Evolutionary conservation across 1,139 yeast genomes (phyloP).

Genomic region (Zygotorulaspora mrakii): DNA sequence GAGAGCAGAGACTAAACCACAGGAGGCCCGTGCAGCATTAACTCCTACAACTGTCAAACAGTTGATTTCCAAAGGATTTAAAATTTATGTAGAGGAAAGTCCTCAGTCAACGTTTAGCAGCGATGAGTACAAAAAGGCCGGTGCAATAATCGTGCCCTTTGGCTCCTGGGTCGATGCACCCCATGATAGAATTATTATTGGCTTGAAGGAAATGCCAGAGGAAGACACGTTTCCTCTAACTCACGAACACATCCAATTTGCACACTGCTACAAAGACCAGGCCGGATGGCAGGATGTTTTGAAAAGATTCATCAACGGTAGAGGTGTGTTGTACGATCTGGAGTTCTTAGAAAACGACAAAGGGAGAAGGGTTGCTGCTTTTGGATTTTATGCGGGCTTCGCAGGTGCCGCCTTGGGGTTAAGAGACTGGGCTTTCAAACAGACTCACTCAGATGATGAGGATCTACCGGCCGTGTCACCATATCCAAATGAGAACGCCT

Average conservation of each 20-base stretch:
- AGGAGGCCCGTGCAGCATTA: conserved; percentile 95
- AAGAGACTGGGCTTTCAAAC: conserved; percentile 91
- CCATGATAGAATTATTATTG: conserved; percentile 79
- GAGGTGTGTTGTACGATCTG: conserved; percentile 84
- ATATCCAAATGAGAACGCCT: conserved; percentile 71
- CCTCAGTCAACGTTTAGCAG: conserved; percentile 74
- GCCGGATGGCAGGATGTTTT: conserved; percentile 95
- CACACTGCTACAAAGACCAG: conserved; percentile 97
- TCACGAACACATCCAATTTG: conserved; percentile 96
- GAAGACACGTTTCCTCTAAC: conserved; percentile 82
- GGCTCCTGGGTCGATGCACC: conserved; percentile 95
- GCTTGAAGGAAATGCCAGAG: conserved; percentile 94
- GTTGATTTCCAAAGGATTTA: conserved; percentile 82
- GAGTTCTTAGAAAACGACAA: conserved; percentile 91
- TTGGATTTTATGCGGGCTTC: conserved; percentile 97
- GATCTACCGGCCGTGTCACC: conserved; percentile 77
- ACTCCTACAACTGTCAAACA: conserved; percentile 88
- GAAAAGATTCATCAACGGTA: conserved; percentile 83
- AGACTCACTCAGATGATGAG: conserved; percentile 58
- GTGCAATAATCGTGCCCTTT: conserved; percentile 84
- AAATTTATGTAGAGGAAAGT: conserved; percentile 81
- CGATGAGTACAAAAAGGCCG: conserved; percentile 72
- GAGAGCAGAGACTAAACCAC: conserved; percentile 95
- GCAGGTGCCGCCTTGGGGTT: conserved; percentile 98
- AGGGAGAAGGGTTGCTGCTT: conserved; percentile 98